Evolutionary conservation across 768 basidiomycete genomes (phyloP), one percentile per base, ranked within the genome.

Genomic region (Fomitopsis pulvina): DNA sequence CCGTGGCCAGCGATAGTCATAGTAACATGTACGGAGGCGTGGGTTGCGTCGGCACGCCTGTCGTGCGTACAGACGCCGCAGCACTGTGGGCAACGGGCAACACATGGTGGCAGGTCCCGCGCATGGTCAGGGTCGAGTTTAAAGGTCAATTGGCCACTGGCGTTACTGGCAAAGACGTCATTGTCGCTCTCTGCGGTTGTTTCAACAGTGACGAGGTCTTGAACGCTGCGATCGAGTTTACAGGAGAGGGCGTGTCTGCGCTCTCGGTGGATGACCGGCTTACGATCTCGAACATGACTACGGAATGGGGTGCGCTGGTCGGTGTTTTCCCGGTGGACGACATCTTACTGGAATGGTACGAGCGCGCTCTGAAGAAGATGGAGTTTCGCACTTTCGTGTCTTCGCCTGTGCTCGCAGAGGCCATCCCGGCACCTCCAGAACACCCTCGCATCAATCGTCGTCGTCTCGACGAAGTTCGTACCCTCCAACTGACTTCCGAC

Each of bases 1-100:
- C 95, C 2, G 96, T 99, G 25, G 94, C 93, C 6, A 91, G 87
- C 60, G 93, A 95, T 69, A 93, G 90, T 64, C 94, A 96, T 67
- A 91, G 88, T 62, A 99, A 99, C 66, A 98, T 98, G 89, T 99
- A 99, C 61, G 96, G 96, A 16, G 96, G 94, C 28, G 90, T 99
- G 3, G 95, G 92, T 1, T 95, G 94, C 61, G 82, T 99, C 2
- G 96, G 96, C 2, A 99, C 96, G 0, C 92, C 96, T 0, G 96
- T 98, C 55, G 96, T 98, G 5, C 81, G 96, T 44, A 97, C 92
- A 11, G 92, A 95, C 57, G 89, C 90, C 20, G 92, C 92, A 0
- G 95, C 88, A 20, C 77, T 99, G 10, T 99, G 96, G 96, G 92
- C 96, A 11, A 98, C 96, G 0, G 93, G 94, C 20, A 91, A 88